Percentiles rank a stretch among this genome's conserved stretches.
These are phyloP conservation scores for Yamadazyma membranifaciens DNA, from an alignment of 1,139 yeast genomes.

Conservation along the genomic window DNA sequence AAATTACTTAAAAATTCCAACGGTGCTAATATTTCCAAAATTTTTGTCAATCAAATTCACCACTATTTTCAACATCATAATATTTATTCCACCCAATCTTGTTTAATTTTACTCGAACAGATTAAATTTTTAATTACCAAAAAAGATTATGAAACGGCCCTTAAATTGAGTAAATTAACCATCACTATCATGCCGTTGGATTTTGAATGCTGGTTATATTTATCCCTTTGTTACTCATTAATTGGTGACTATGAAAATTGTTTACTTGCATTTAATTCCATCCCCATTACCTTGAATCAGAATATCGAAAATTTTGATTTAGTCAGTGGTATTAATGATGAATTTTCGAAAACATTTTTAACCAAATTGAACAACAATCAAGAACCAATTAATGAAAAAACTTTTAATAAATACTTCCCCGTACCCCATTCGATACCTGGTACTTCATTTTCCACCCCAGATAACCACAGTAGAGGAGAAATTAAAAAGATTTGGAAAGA, in stretches of 20 bases:
- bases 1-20: conserved; percentile 28
- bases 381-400: conserved; percentile 32
- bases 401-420: conserved; percentile 35
- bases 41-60: conserved; percentile 28
- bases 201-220: conserved; percentile 41
- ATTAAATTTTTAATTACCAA: conserved; percentile 37
- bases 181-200: conserved; percentile 39
- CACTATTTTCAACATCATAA: conserved; percentile 18
- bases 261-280: conserved; percentile 31
- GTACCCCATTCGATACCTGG: conserved; percentile 18
- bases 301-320: conserved; percentile 17
- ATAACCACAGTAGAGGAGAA: conserved; percentile 19
- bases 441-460: background rate
- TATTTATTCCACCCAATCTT: conserved; percentile 31
- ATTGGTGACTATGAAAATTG: conserved; percentile 31
- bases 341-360: conserved; percentile 26
- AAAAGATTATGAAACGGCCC: conserved; percentile 25
- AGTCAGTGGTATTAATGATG: conserved; percentile 32
- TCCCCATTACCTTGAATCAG: conserved; percentile 25
- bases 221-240: conserved; percentile 35
- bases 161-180: conserved; percentile 29
- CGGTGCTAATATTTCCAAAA: conserved; percentile 25
- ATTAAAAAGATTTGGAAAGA: conserved; percentile 34
- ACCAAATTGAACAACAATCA: conserved; percentile 19
- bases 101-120: conserved; percentile 38